phyloP scores from a whole-genome alignment of 331 rosid species.

The Pyrus hybrid region DNA sequence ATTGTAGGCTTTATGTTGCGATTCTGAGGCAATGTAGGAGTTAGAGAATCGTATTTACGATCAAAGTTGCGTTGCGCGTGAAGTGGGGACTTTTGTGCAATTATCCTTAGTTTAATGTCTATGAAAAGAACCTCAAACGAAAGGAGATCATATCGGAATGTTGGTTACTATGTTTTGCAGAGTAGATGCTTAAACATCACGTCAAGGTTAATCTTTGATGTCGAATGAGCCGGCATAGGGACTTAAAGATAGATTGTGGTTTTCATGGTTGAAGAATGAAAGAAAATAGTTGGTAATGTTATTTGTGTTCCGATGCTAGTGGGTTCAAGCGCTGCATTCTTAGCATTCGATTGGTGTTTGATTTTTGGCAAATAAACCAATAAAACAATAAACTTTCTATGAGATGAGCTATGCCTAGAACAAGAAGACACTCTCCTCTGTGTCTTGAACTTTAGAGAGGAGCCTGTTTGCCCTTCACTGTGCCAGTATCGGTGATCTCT shows the following conservation, averaged over 20 bases:
- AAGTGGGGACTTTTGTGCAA: not conserved
- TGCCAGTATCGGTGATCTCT: not conserved
- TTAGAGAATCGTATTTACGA: not conserved
- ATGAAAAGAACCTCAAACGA: not conserved
- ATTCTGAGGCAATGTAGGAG: not conserved
- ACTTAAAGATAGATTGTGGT: not conserved
- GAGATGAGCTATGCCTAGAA: not conserved
- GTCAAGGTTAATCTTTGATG: not conserved
- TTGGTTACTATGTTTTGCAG: not conserved
- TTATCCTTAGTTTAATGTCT: not conserved
- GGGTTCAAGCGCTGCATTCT: not conserved
- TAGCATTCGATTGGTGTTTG: not conserved
- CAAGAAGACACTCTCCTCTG: not conserved
- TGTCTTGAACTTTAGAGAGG: not conserved
- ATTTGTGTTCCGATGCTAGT: not conserved
- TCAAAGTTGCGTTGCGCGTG: not conserved
- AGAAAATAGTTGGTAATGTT: not conserved
- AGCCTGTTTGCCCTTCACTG: not conserved
- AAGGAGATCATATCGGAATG: not conserved
- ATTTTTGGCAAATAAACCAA: not conserved
- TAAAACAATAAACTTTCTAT: not conserved
- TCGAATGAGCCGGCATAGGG: not conserved
- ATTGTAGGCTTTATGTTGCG: not conserved
- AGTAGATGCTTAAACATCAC: not conserved
- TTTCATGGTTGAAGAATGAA: conserved; percentile 1